Conservation (phyloP, 495 filamentous ascomycete species). For the Aspergillus sclerotiicarbonarius region DNA sequence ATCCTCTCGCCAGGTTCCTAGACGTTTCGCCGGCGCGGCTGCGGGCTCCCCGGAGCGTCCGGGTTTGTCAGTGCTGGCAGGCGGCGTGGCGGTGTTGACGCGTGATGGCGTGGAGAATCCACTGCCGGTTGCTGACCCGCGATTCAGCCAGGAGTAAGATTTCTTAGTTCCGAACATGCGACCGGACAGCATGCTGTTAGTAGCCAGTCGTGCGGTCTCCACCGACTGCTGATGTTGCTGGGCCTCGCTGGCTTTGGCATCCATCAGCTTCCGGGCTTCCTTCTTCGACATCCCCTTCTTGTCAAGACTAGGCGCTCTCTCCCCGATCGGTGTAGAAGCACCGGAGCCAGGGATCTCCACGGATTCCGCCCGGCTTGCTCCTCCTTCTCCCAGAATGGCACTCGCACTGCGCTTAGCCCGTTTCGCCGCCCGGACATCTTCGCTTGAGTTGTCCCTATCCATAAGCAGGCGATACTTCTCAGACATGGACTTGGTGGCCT, state of each 20-base stretch:
- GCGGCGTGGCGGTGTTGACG: constrained; percentile 33
- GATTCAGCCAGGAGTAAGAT: constrained; percentile 47
- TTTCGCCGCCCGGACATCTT: constrained; percentile 53
- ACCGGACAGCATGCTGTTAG: constrained; percentile 43
- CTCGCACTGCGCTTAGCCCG: constrained; percentile 46
- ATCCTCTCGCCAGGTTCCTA: constrained; percentile 51
- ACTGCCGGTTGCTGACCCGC: constrained; percentile 33
- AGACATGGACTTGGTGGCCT: constrained; percentile 25
- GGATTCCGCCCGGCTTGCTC: constrained; percentile 32
- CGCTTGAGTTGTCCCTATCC: constrained; percentile 36
- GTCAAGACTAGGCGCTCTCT: constrained; percentile 46
- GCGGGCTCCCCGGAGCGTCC: constrained; percentile 30
- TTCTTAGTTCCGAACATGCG: constrained; percentile 47
- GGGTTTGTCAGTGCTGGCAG: constrained; percentile 31
- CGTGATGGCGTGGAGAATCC: constrained; percentile 43
- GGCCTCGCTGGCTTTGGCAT: constrained; percentile 49
- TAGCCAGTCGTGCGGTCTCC: constrained; percentile 47
- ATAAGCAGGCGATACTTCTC: constrained; percentile 37
- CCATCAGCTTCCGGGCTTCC: constrained; percentile 49
- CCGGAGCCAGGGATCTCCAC: constrained; percentile 41
- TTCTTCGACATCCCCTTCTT: constrained; percentile 58
- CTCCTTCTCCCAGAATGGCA: constrained; percentile 40
- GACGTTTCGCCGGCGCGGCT: constrained; percentile 28
- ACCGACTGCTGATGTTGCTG: constrained; percentile 52
- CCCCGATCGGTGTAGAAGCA: constrained; percentile 41